Base-by-base conservation (phyloP, 2,329 filamentous ascomycete genomes). In the Epichloe aotearoae region DNA sequence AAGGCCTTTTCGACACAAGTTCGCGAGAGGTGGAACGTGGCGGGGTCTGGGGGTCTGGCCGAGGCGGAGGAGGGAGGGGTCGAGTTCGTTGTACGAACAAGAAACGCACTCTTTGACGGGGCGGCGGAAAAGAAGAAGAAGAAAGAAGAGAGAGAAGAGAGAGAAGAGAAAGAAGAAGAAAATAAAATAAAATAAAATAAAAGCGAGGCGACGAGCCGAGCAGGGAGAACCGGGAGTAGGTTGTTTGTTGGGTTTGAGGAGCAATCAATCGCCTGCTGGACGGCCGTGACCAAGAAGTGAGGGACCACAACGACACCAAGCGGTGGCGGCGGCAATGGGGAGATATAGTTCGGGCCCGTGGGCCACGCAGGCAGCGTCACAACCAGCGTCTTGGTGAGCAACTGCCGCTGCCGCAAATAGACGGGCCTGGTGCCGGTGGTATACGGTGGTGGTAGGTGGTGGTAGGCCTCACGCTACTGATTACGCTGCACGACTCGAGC, bases 211-310 rank as follows among this genome's bases (percentile, higher is more conserved):
- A 67, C 69, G 71, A 72, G 75, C 76, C 73, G 71, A 74, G 65
- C 66, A 67, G 64, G 64, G 62, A 62, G 58, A 59, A 56, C 58
- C 60, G 57, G 54, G 50, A 45, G 48, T 57, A 60, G 41, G 23
- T 40, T 52, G 15, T 19, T 19, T 52, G 15, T 44, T 52, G 50
- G 23, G 41, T 48, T 51, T 50, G 47, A 33, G 47, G 43, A 19
- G 38, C 6, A 33, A 73, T 74, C 6, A 33, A 73, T 74, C 74
- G 72, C 73, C 77, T 80, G 73, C 78, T 77, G 60, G 71, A 72
- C 72, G 73, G 70, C 74, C 73, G 71, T 69, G 71, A 73, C 71
- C 73, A 66, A 75, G 72, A 76, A 76, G 73, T 73, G 71, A 65
- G 62, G 62, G 53, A 62, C 58, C 57, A 58, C 60, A 63, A 63